These are phyloP conservation scores for Biscogniauxia mediterranea DNA, from an alignment of 2,329 filamentous ascomycete genomes.

Conservation along the genomic window DNA sequence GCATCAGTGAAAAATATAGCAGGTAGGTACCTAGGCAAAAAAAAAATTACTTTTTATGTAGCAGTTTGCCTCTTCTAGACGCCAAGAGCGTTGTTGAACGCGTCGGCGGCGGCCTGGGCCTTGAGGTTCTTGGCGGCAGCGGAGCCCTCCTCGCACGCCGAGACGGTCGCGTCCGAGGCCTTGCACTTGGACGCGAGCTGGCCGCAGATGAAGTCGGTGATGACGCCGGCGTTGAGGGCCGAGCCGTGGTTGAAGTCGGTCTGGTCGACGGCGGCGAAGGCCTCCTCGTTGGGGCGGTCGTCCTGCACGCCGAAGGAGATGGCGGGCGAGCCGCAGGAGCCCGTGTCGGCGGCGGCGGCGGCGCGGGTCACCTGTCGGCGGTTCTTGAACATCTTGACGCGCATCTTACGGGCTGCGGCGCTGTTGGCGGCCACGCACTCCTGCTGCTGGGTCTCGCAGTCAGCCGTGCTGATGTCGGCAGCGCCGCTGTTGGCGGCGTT, in stretches of 20 bases:
- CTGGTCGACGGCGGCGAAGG: conserved; percentile 39
- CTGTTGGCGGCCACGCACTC: conserved; percentile 30
- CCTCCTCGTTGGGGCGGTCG: conserved; percentile 45
- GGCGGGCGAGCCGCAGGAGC: conserved; percentile 45
- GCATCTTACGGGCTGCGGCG: not conserved
- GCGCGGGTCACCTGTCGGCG: conserved; percentile 23
- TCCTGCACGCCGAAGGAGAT: conserved; percentile 48
- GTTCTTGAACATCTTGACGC: conserved; percentile 14
- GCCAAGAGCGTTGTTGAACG: conserved; percentile 40
- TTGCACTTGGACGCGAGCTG: conserved; percentile 37
- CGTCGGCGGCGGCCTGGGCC: conserved; percentile 38
- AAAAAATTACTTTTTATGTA: not conserved
- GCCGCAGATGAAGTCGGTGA: conserved; percentile 39
- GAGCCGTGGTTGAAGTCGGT: conserved; percentile 53
- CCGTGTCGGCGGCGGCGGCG: conserved; percentile 39
- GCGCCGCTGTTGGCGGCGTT: conserved; percentile 46
- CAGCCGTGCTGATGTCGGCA: conserved; percentile 34
- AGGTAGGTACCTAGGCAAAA: too few relatives aligned
- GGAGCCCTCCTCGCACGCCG: conserved; percentile 33
- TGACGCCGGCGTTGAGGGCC: conserved; percentile 35
- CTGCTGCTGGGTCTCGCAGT: conserved; percentile 44
- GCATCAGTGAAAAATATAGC: too few relatives aligned
- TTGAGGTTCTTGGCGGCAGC: conserved; percentile 31
- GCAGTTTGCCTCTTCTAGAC: conserved; percentile 19
- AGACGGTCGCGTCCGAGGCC: conserved; percentile 32